Conservation (phyloP, 176 grass and related monocot species). For the Zea luxurians region DNA sequence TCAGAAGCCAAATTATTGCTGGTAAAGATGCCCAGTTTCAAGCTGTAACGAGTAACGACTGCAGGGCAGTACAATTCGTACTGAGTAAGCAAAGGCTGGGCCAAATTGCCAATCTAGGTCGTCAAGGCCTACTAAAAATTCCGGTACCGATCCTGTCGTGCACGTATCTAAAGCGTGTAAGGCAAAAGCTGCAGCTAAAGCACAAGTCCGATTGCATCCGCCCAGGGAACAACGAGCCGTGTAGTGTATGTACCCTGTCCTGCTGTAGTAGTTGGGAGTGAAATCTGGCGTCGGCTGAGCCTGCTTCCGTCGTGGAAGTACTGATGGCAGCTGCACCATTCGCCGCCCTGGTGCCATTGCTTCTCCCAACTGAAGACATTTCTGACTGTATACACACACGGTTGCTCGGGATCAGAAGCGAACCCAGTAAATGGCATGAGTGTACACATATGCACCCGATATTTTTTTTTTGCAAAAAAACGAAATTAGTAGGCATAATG, state of each 20-base stretch:
- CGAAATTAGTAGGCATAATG: not conserved
- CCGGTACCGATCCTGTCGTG: constrained; percentile 33
- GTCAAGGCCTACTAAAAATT: constrained; percentile 22
- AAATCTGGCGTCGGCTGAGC: constrained; percentile 58
- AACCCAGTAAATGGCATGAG: not conserved
- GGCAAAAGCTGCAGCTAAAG: constrained; percentile 36
- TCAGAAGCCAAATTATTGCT: constrained; percentile 37
- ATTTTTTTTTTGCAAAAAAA: not conserved
- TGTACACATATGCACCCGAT: not conserved
- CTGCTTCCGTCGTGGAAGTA: constrained; percentile 54
- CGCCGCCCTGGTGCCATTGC: constrained; percentile 37
- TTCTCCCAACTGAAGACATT: constrained; percentile 48
- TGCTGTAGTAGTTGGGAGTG: constrained; percentile 51
- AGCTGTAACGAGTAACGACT: constrained; percentile 30
- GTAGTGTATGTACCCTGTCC: constrained; percentile 55
- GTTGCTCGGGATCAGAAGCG: constrained; percentile 33
- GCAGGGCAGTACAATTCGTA: constrained; percentile 45
- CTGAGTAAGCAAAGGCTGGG: constrained; percentile 41
- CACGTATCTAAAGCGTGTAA: constrained; percentile 44
- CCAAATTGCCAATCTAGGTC: constrained; percentile 31
- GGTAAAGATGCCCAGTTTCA: constrained; percentile 23
- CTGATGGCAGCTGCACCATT: constrained; percentile 62
- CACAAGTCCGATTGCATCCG: constrained; percentile 8
- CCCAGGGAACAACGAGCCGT: constrained; percentile 32
- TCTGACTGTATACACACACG: constrained; percentile 21